These are phyloP conservation scores for Apophysomyces variabilis DNA, from an alignment of 371 early-diverging fungal species.

Conservation along the genomic window DNA sequence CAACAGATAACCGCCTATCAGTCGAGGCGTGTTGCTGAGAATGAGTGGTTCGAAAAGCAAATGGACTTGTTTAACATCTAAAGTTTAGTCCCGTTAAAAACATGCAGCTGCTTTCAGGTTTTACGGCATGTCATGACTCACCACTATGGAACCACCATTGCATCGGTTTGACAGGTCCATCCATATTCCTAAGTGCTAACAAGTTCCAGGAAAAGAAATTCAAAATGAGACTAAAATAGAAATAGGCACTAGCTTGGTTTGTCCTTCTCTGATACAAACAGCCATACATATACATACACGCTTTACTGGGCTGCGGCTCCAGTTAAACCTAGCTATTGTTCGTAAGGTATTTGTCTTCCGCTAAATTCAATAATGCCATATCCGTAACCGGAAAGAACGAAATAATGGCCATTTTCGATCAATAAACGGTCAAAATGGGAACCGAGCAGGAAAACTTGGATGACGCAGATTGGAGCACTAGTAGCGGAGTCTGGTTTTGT, in stretches of 20 bases:
- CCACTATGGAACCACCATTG: slow-evolving; percentile 41
- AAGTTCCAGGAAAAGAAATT: slow-evolving; percentile 2
- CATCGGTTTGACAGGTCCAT: slow-evolving; percentile 10
- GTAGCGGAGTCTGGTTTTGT: not conserved
- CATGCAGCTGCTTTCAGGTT: not conserved
- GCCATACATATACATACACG: not conserved
- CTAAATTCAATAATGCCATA: not conserved
- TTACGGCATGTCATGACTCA: slow-evolving; percentile 7
- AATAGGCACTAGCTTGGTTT: too few species aligned
- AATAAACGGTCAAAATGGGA: too few species aligned
- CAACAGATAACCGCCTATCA: slow-evolving; percentile 30
- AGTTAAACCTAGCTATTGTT: not conserved
- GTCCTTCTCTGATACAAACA: too few species aligned
- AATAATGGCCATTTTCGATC: not conserved
- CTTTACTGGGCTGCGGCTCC: not conserved
- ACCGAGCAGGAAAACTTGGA: too few species aligned
- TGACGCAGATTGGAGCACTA: too few species aligned
- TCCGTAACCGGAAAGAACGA: not conserved
- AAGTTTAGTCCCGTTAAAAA: not conserved
- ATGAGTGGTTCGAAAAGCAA: slow-evolving; percentile 36
- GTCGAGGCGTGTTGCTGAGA: slow-evolving; percentile 18
- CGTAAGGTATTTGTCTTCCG: too few species aligned
- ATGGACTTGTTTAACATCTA: slow-evolving; percentile 35
- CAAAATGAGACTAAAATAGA: slow-evolving; percentile 3
- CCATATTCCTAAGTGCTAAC: not conserved